Conservation (phyloP, 2,329 filamentous ascomycete species). For the Fusarium secorum region DNA sequence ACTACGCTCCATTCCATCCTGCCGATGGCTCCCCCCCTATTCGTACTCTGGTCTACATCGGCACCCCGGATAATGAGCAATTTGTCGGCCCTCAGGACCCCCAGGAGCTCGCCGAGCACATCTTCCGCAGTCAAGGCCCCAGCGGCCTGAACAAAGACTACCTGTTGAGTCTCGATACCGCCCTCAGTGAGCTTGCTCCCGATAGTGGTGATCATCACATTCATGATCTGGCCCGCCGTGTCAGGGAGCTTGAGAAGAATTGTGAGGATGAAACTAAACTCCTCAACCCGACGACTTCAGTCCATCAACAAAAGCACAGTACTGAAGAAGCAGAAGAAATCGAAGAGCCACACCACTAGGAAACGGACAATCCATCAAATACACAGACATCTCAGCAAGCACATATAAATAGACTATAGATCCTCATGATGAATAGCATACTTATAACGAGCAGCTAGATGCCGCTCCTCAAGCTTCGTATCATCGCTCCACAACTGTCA, state of each 20-base stretch:
- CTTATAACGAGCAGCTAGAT: conserved; percentile 4
- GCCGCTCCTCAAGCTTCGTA: neutral
- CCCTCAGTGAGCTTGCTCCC: conserved; percentile 74
- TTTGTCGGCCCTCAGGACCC: conserved; percentile 87
- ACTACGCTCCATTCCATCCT: conserved; percentile 83
- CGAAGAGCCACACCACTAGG: conserved; percentile 30
- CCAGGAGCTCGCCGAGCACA: conserved; percentile 79
- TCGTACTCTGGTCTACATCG: conserved; percentile 84
- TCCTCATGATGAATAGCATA: neutral
- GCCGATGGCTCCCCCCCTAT: conserved; percentile 52
- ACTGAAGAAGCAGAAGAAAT: conserved; percentile 45
- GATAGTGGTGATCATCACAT: conserved; percentile 87
- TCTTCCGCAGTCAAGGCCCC: conserved; percentile 77
- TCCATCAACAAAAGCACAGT: conserved; percentile 35
- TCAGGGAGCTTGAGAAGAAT: conserved; percentile 63
- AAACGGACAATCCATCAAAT: neutral
- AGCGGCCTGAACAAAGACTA: conserved; percentile 94
- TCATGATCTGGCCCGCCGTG: conserved; percentile 77
- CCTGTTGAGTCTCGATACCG: conserved; percentile 78
- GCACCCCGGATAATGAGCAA: conserved; percentile 90
- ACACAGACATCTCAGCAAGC: neutral
- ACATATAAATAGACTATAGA: neutral
- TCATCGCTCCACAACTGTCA: neutral
- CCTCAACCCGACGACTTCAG: conserved; percentile 11
- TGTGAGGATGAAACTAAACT: conserved; percentile 13